phyloP scores from a whole-genome alignment of 2,329 filamentous ascomycete species.

The Hypoxylon sp. region DNA sequence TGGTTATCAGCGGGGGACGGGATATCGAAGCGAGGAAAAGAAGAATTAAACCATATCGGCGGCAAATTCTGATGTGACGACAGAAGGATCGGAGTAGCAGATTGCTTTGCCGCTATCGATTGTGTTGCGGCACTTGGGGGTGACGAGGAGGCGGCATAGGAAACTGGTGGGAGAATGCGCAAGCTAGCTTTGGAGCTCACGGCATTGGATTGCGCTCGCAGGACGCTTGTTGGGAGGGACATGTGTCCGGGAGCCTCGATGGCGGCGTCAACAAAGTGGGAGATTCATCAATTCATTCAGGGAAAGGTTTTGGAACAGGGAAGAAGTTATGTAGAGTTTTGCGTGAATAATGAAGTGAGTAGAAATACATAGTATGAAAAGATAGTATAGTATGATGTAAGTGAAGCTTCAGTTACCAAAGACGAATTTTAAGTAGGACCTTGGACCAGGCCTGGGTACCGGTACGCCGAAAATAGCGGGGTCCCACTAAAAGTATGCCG shows the following conservation, averaged over 20 bases:
- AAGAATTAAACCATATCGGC: slow-evolving; percentile 63
- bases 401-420: slow-evolving; percentile 41
- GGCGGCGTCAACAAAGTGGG: slow-evolving; percentile 37
- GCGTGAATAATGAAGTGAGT: slow-evolving; percentile 1
- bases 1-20: slow-evolving; percentile 42
- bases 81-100: slow-evolving; percentile 31
- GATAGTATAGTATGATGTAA: slow-evolving; percentile 44
- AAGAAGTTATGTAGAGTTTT: slow-evolving; percentile 3
- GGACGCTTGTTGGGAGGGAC: slow-evolving; percentile 55
- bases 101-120: slow-evolving; percentile 32
- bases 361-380: slow-evolving; percentile 18
- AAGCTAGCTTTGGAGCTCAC: slow-evolving; percentile 49
- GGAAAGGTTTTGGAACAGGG: slow-evolving; percentile 8
- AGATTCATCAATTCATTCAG: slow-evolving; percentile 50
- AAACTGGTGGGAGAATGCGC: slow-evolving; percentile 46
- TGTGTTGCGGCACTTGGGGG: slow-evolving; percentile 26
- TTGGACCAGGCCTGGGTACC: slow-evolving; percentile 19
- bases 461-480: slow-evolving; percentile 39
- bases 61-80: slow-evolving; percentile 53
- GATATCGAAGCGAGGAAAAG: slow-evolving; percentile 52
- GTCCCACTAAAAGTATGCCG: slow-evolving; percentile 41
- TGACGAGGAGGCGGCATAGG: slow-evolving; percentile 28
- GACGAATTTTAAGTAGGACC: slow-evolving; percentile 32
- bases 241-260: slow-evolving; percentile 54
- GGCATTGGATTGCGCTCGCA: slow-evolving; percentile 52